Evolutionary conservation across 2,329 filamentous ascomycete genomes (phyloP).

Genomic region (Fusarium sambucinum): DNA sequence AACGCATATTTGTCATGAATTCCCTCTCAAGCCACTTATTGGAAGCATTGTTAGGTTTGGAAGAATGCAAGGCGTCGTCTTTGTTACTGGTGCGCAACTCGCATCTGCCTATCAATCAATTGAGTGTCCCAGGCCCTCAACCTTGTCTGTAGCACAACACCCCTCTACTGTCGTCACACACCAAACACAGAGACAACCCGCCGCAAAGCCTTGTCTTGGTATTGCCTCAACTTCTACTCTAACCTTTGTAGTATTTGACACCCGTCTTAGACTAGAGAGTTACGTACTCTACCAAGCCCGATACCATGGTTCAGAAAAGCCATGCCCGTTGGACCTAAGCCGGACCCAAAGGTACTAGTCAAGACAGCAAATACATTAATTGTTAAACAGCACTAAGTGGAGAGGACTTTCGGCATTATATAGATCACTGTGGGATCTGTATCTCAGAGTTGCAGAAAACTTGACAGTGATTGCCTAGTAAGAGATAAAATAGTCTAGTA

Average conservation of each 20-base stretch:
- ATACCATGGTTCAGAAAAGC: constrained; percentile 5
- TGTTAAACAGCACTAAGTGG: constrained; percentile 1
- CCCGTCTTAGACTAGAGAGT: constrained; percentile 26
- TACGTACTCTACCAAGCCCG: neutral
- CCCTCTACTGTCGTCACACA: constrained; percentile 5
- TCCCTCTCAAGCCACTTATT: neutral
- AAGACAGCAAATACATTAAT: neutral
- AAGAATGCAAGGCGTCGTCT: neutral
- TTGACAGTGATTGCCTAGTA: neutral
- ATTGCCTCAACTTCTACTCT: constrained; percentile 18
- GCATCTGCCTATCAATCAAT: neutral
- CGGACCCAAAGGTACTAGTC: neutral
- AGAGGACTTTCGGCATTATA: constrained; percentile 2
- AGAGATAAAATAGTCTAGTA: neutral
- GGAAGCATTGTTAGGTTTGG: too few species aligned
- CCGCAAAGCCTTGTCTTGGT: constrained; percentile 1
- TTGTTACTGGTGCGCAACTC: neutral
- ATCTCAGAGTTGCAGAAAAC: neutral
- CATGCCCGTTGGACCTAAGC: neutral
- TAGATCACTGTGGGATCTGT: neutral
- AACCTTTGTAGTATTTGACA: neutral
- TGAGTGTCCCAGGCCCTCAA: constrained; percentile 5
- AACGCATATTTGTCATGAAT: neutral
- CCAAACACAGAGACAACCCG: neutral
- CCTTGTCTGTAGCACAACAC: constrained; percentile 2